A percentile compares a stretch with the other conserved stretches of the same genome.
Evolutionary conservation across 805 yeast genomes (phyloP).

Genomic region (Grigorovia yakushimaensis): DNA sequence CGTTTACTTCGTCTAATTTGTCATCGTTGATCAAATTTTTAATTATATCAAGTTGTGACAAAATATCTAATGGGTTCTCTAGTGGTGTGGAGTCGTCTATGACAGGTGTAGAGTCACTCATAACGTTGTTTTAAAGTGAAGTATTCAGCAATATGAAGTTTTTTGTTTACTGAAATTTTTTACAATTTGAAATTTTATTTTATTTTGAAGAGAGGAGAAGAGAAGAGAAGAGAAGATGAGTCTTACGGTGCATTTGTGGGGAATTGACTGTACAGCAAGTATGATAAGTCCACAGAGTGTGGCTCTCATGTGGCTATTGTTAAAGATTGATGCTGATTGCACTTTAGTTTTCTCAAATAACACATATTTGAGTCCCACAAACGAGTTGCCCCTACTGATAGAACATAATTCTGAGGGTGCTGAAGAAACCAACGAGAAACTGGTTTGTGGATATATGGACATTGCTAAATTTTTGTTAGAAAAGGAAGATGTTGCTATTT

Average conservation of each 20-base stretch:
- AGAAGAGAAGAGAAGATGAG: neutral
- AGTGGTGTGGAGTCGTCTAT: neutral
- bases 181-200: too few species aligned
- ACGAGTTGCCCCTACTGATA: conserved; percentile 42
- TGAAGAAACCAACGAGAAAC: conserved; percentile 6
- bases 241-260: conserved; percentile 20
- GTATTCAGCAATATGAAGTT: too few species aligned
- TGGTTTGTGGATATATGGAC: conserved; percentile 30
- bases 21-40: conserved; percentile 41
- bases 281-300: conserved; percentile 23
- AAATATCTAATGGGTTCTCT: conserved; percentile 41
- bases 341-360: conserved; percentile 48
- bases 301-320: conserved; percentile 19
- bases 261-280: conserved; percentile 18
- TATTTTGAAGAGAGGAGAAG: too few species aligned
- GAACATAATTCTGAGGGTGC: conserved; percentile 5
- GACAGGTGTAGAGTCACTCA: neutral
- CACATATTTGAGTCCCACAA: conserved; percentile 41
- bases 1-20: conserved; percentile 48
- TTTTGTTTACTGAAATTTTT: too few species aligned
- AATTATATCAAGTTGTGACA: conserved; percentile 48
- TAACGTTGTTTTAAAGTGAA: neutral
- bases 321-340: conserved; percentile 5
- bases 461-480: conserved; percentile 29
- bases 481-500: neutral